Percentiles rank a stretch among this genome's conserved stretches.
phyloP scores from a whole-genome alignment of 345 rosid species.

The Acer yangbiense region DNA sequence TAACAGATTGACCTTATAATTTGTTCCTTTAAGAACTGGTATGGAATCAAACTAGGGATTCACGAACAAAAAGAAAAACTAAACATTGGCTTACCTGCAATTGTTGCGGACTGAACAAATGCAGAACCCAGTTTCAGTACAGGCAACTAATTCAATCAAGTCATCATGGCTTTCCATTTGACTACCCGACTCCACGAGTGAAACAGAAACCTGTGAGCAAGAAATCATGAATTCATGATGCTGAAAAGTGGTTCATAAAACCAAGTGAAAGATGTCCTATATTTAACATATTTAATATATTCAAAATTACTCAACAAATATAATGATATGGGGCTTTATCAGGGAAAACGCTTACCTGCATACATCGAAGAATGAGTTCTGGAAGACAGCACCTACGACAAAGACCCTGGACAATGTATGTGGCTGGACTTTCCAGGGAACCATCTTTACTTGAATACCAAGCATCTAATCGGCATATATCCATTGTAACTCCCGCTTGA shows the following conservation, averaged over 20 bases:
- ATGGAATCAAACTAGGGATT: not conserved
- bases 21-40: not conserved
- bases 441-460: slow-evolving; percentile 85
- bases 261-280: not conserved
- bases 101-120: slow-evolving; percentile 88
- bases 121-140: slow-evolving; percentile 67
- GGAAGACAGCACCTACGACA: slow-evolving; percentile 96
- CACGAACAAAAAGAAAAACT: not conserved
- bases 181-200: slow-evolving; percentile 63
- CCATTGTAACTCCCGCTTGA: slow-evolving; percentile 89
- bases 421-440: slow-evolving; percentile 69
- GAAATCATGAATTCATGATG: slow-evolving; percentile 5
- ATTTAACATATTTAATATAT: not conserved
- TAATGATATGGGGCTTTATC: slow-evolving; percentile 3
- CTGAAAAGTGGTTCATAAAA: not conserved
- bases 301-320: not conserved
- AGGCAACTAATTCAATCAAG: slow-evolving; percentile 76
- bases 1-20: not conserved
- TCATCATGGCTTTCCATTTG: slow-evolving; percentile 76
- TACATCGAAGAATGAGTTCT: slow-evolving; percentile 78
- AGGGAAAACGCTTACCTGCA: slow-evolving; percentile 60
- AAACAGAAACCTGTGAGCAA: slow-evolving; percentile 72
- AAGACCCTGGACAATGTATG: slow-evolving; percentile 80
- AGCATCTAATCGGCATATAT: slow-evolving; percentile 91
- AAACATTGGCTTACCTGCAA: slow-evolving; percentile 58